These are phyloP conservation scores for Oryza meyeriana DNA, from an alignment of 176 grass and related monocot genomes.

Conservation along the genomic window DNA sequence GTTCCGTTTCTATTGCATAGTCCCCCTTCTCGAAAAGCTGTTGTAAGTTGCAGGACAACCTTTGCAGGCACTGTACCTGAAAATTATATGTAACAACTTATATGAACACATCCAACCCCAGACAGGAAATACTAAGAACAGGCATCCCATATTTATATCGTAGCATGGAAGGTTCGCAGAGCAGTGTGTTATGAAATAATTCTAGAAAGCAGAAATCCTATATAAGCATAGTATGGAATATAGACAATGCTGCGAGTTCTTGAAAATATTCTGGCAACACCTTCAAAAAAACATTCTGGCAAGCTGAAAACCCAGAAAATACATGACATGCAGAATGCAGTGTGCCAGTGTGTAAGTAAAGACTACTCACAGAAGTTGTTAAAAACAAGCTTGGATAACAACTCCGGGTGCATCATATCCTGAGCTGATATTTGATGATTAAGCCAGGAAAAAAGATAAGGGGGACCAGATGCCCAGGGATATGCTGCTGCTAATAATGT, in stretches of 20 bases:
- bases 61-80: slow-evolving; percentile 80
- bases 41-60: slow-evolving; percentile 81
- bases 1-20: slow-evolving; percentile 60
- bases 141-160: neutral
- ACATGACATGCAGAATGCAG: neutral
- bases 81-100: neutral
- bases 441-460: slow-evolving; percentile 77
- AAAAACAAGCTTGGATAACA: slow-evolving; percentile 73
- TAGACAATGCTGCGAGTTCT: neutral
- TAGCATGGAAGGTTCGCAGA: neutral
- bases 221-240: neutral
- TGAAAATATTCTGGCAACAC: neutral
- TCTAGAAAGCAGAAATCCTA: neutral
- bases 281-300: neutral
- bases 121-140: neutral
- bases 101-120: neutral
- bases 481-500: slow-evolving; percentile 66
- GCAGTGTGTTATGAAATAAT: neutral
- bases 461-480: slow-evolving; percentile 63
- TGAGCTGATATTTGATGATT: slow-evolving; percentile 79
- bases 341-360: neutral
- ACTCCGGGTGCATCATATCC: slow-evolving; percentile 80
- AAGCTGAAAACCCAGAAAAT: neutral
- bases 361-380: slow-evolving; percentile 74
- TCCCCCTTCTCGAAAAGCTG: slow-evolving; percentile 67